Evolutionary conservation across 1,284 basidiomycete species (phyloP), one percentile per base, ranked within the genome.

Genomic region (Sanguinoderma infundibulare): DNA sequence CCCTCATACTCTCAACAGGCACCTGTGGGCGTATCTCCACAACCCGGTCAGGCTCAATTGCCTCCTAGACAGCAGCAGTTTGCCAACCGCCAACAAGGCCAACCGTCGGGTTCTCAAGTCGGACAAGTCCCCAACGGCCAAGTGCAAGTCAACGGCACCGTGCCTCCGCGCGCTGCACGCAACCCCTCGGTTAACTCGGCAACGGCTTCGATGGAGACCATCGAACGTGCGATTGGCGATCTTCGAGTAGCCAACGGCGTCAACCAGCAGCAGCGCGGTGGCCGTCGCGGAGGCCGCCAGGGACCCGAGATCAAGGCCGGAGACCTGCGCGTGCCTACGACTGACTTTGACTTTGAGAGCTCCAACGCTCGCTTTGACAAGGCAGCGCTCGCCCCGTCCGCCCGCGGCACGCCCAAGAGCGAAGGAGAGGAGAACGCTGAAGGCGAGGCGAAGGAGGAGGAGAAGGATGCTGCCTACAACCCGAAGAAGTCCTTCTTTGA

Each of bases 351-450:
- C 75, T 94, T 93, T 72, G 78, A 83, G 72, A 80, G 81, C 61
- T 84, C 84, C 61, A 94, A 93, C 64, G 89, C 88, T 5, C 84
- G 84, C 55, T 93, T 94, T 68, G 89, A 92, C 75, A 93, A 93
- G 74, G 77, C 84, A 17, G 83, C 86, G 14, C 57, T 87, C 28
- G 80, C 67, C 17, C 68, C 65, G 2, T 62, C 70, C 26, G 59
- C 64, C 35, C 62, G 65, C 69, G 69, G 67, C 15, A 69, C 67
- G 12, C 66, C 66, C 24, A 71, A 66, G 57, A 62, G 17, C 15
- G 75, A 74, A 42, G 73, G 66, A 2, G 73, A 70, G 10, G 76
- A 73, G 7, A 64, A 64, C 3, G 55, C 38, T 3, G 61, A 67
- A 20, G 62, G 60, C 1, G 69, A 70, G 54, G 59, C 50, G 30